A percentile compares a stretch with the other conserved stretches of the same genome.
Evolutionary conservation across 2,329 filamentous ascomycete genomes (phyloP).

Genomic region (Hypoxylon sp.): DNA sequence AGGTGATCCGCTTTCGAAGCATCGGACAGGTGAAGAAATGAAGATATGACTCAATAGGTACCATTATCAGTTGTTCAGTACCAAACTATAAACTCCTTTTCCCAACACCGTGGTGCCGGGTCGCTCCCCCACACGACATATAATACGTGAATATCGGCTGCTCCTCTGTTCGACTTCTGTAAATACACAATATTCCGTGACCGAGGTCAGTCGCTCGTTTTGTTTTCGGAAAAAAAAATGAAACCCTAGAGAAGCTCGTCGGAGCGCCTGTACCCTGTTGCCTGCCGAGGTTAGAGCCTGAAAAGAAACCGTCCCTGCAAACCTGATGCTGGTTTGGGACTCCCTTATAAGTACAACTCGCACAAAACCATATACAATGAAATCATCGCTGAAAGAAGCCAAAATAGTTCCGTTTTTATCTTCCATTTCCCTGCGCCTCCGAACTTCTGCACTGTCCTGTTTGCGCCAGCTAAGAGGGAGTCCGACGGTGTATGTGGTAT

Average conservation of each 20-base stretch:
- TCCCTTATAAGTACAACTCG: slow-evolving; percentile 37
- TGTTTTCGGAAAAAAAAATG: slow-evolving; percentile 19
- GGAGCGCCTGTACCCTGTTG: slow-evolving; percentile 34
- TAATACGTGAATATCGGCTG: slow-evolving; percentile 26
- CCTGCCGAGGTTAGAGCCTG: slow-evolving; percentile 30
- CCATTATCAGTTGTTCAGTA: slow-evolving; percentile 22
- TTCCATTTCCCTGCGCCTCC: slow-evolving; percentile 30
- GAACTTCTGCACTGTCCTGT: slow-evolving; percentile 30
- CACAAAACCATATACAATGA: slow-evolving; percentile 19
- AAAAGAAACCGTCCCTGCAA: slow-evolving; percentile 28
- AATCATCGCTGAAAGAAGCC: slow-evolving; percentile 21
- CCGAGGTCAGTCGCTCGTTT: slow-evolving; percentile 6
- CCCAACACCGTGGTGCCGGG: slow-evolving; percentile 35
- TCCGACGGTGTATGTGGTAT: slow-evolving; percentile 9
- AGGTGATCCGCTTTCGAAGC: slow-evolving; percentile 25
- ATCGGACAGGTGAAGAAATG: slow-evolving; percentile 15
- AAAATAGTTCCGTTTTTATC: slow-evolving; percentile 29
- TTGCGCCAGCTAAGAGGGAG: slow-evolving; percentile 31
- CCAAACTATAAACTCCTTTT: slow-evolving; percentile 23
- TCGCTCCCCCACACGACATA: slow-evolving; percentile 21
- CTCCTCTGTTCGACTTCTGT: slow-evolving; percentile 10
- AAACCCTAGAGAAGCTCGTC: slow-evolving; percentile 37
- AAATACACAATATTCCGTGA: slow-evolving; percentile 26
- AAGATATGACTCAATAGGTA: slow-evolving; percentile 26
- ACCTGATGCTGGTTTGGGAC: slow-evolving; percentile 17